Evolutionary conservation across 345 rosid genomes (phyloP), one percentile per base, ranked within the genome.

Genomic region (Brassica cretica): DNA sequence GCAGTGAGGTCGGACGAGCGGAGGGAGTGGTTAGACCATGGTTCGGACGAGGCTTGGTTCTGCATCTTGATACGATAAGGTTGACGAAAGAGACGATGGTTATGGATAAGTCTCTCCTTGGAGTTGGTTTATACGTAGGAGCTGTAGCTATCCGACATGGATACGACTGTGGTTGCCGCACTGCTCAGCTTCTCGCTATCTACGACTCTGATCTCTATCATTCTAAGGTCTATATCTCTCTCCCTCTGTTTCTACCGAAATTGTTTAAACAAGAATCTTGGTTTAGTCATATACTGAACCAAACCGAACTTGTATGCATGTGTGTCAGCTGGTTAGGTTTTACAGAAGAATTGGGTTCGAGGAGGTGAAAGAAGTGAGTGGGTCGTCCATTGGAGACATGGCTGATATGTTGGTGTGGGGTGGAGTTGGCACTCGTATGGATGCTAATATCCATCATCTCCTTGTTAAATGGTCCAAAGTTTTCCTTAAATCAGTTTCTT

Each of bases 351-450:
- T 94, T 32, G 97, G 95, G 77, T 94, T 94, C 77, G 68, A 86
- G 77, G 82, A 68, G 3, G 91, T 88, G 83, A 82, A 88, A 63
- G 95, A 92, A 84, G 97, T 91, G 83, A 89, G 84, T n/a, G 97
- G 97, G 9, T 89, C 95, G 15, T 85, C 89, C 16, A 71, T 91
- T 11, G 91, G 88, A 65, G 97, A 92, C 82, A 71, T 87, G 75
- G 82, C 87, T 39, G 97, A 92, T 81, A 85, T 94, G 97, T 82
- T 94, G 78, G 88, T 86, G 8, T 94, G 97, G 97, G 98, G 98
- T 72, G 98, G 97, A 9, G 78, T 92, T 10, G 95, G 97, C 53
- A 94, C 97, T 41, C 86, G 91, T 58, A 92, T 94, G 97, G 93
- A 94, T 86, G 97, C 97, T 66, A 77, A 84, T 73, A 76, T 89